phyloP scores from a whole-genome alignment of 2,329 filamentous ascomycete genomes.

The Fusarium phyllophilum region DNA sequence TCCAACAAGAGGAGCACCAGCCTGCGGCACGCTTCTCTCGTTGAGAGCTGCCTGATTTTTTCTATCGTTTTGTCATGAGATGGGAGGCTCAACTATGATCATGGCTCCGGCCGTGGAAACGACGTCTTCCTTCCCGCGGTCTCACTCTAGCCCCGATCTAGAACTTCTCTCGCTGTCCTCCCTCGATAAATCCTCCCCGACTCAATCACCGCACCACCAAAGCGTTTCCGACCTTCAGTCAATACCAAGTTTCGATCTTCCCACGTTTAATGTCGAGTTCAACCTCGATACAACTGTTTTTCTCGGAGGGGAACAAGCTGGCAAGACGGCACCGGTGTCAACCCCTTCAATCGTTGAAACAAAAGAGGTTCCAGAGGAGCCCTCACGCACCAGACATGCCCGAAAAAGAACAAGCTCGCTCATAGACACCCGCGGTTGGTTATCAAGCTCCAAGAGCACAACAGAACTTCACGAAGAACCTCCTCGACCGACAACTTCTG shows the following conservation, averaged over 20 bases:
- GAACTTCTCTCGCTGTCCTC: slow-evolving; percentile 42
- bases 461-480: slow-evolving; percentile 41
- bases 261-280: slow-evolving; percentile 62
- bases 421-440: slow-evolving; percentile 63
- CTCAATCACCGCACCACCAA: slow-evolving; percentile 32
- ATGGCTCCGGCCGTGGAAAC: slow-evolving; percentile 53
- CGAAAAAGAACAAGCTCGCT: slow-evolving; percentile 57
- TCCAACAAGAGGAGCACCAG: slow-evolving; percentile 33
- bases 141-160: slow-evolving; percentile 50
- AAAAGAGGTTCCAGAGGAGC: slow-evolving; percentile 34
- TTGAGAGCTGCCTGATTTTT: slow-evolving; percentile 30
- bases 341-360: slow-evolving; percentile 35
- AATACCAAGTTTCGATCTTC: slow-evolving; percentile 57
- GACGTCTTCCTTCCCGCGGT: slow-evolving; percentile 47
- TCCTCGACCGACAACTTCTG: slow-evolving; percentile 43
- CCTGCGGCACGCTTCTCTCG: slow-evolving; percentile 29
- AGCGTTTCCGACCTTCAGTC: slow-evolving; percentile 27
- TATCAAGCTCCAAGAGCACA: slow-evolving; percentile 57
- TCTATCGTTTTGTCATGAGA: slow-evolving; percentile 46
- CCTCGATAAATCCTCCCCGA: slow-evolving; percentile 40
- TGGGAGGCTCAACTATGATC: slow-evolving; percentile 50
- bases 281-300: slow-evolving; percentile 60
- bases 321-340: slow-evolving; percentile 26
- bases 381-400: slow-evolving; percentile 29
- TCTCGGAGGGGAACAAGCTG: slow-evolving; percentile 43